Conservation (phyloP, 2,329 filamentous ascomycete genomes). For the Cladosporium sp. region DNA sequence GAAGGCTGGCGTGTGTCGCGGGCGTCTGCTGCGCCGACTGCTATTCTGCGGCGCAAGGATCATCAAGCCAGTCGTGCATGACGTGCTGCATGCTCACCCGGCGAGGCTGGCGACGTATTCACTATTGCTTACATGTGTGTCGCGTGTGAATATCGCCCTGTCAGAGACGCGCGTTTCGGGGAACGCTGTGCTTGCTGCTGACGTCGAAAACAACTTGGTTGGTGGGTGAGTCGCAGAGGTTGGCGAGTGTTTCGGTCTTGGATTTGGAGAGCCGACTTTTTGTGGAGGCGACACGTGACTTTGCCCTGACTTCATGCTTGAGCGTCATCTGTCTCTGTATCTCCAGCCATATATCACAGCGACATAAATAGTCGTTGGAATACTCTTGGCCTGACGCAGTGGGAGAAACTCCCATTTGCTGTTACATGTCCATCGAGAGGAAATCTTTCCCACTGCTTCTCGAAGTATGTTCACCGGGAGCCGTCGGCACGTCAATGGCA, state of each 20-base stretch:
- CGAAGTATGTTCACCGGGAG: too few relatives aligned
- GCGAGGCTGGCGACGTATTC: neutral
- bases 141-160: too few relatives aligned
- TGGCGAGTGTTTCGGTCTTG: conserved; percentile 4
- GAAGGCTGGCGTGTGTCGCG: conserved; percentile 12
- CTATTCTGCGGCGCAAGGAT: conserved; percentile 10
- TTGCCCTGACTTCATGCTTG: neutral
- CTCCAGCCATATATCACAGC: neutral
- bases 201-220: conserved; percentile 8
- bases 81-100: conserved; percentile 2
- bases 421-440: too few relatives aligned
- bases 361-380: too few relatives aligned
- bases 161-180: conserved; percentile 7
- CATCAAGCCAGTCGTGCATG: conserved; percentile 8
- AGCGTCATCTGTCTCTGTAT: neutral
- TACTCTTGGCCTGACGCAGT: too few relatives aligned
- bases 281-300: neutral
- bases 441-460: too few relatives aligned
- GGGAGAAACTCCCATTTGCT: too few relatives aligned
- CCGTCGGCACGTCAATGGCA: too few relatives aligned
- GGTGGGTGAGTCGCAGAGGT: conserved; percentile 11
- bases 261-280: conserved; percentile 6
- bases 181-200: neutral
- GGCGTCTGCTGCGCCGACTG: neutral
- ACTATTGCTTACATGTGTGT: too few relatives aligned